phyloP scores from a whole-genome alignment of 192 early-diverging fungal genomes.

The Coemansia sp. region DNA sequence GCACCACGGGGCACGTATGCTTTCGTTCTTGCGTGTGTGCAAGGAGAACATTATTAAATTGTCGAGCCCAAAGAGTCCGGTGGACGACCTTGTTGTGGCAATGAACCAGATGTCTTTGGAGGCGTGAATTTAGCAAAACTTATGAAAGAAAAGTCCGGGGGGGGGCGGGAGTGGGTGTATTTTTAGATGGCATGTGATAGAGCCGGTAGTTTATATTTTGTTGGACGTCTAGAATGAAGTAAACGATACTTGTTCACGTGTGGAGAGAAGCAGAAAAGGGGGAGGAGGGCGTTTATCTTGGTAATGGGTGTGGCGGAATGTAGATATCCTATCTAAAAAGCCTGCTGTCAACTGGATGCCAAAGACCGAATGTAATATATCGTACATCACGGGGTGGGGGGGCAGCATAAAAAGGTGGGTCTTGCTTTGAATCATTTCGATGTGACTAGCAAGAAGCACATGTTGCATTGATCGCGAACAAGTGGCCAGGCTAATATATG shows the following conservation, averaged over 20 bases:
- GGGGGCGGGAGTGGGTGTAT: background rate
- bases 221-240: no score
- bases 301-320: no score
- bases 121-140: background rate
- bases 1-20: constrained; percentile 36
- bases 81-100: constrained; percentile 24
- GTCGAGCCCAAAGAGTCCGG: background rate
- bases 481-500: background rate
- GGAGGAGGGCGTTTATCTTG: no score
- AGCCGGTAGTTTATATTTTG: no score
- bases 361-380: background rate
- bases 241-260: no score
- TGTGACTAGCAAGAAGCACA: background rate
- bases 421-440: no score
- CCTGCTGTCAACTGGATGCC: no score
- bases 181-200: constrained; percentile 4
- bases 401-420: no score
- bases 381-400: no score
- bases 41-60: constrained; percentile 13
- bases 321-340: no score
- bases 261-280: no score
- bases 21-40: constrained; percentile 31
- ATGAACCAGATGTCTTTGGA: constrained; percentile 30
- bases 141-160: background rate
- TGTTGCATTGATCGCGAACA: background rate